Conservation (phyloP, 148 eudicot species). For the Gaultheria prostrata region DNA sequence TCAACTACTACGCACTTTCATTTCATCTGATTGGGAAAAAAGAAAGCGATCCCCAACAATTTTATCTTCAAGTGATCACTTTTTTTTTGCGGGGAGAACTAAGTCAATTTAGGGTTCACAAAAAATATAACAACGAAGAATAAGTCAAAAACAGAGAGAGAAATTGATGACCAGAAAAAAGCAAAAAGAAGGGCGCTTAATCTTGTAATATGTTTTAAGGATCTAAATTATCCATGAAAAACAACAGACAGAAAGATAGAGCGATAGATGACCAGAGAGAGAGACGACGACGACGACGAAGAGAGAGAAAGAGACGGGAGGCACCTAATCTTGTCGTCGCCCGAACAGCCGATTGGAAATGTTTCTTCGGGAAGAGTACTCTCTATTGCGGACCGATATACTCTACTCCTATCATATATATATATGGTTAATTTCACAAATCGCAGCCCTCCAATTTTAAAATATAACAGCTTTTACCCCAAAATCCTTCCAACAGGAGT, state of each 20-base stretch:
- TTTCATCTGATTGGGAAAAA: neutral
- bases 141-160: neutral
- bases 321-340: neutral
- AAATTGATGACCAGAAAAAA: neutral
- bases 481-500: too few relatives aligned
- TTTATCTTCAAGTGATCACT: neutral
- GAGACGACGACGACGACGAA: neutral
- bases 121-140: neutral
- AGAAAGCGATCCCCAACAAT: neutral
- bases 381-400: too few relatives aligned
- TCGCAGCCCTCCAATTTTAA: too few relatives aligned
- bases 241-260: neutral
- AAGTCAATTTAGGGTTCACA: neutral
- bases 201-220: neutral
- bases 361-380: too few relatives aligned
- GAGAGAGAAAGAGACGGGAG: neutral
- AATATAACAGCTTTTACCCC: too few relatives aligned
- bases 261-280: neutral
- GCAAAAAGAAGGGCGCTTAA: neutral
- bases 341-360: neutral
- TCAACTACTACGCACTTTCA: conserved; percentile 1
- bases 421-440: too few relatives aligned
- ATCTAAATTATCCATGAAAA: neutral
- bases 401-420: too few relatives aligned
- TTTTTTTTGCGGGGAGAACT: too few relatives aligned